Conservation (phyloP, 345 rosid genomes). For the Gossypium australe region DNA sequence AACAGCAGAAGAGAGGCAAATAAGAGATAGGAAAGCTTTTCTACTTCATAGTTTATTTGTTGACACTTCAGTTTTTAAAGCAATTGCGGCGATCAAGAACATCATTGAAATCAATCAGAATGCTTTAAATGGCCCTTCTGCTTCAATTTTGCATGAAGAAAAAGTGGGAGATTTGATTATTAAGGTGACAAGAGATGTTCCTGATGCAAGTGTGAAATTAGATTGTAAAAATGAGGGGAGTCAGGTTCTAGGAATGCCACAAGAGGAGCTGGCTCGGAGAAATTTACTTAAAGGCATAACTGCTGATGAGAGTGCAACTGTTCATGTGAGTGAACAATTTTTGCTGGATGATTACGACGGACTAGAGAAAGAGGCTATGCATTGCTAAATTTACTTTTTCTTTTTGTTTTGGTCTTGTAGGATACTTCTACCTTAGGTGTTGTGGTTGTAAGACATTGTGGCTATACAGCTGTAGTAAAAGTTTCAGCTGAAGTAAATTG, state of each 20-base stretch:
- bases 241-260: constrained; percentile 56
- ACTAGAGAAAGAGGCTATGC: constrained; percentile 21
- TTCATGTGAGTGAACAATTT: constrained; percentile 57
- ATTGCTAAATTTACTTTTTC: constrained; percentile 26
- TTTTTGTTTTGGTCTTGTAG: constrained; percentile 36
- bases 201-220: constrained; percentile 66
- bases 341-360: constrained; percentile 19
- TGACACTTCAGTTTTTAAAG: constrained; percentile 77
- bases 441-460: constrained; percentile 85
- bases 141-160: constrained; percentile 44
- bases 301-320: constrained; percentile 91
- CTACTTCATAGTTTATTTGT: constrained; percentile 85
- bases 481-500: constrained; percentile 51
- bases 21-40: constrained; percentile 85
- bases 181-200: constrained; percentile 60
- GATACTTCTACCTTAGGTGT: constrained; percentile 86
- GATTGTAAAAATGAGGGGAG: constrained; percentile 62
- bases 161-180: constrained; percentile 66
- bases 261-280: constrained; percentile 54
- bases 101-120: constrained; percentile 37
- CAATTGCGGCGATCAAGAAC: constrained; percentile 49
- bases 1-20: constrained; percentile 91
- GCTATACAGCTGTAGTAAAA: constrained; percentile 72
- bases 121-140: constrained; percentile 26
- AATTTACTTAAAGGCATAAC: constrained; percentile 94